Percentiles rank a stretch among this genome's conserved stretches.
phyloP scores from a whole-genome alignment of 1,284 basidiomycete genomes.

The Ustilago hordei region DNA sequence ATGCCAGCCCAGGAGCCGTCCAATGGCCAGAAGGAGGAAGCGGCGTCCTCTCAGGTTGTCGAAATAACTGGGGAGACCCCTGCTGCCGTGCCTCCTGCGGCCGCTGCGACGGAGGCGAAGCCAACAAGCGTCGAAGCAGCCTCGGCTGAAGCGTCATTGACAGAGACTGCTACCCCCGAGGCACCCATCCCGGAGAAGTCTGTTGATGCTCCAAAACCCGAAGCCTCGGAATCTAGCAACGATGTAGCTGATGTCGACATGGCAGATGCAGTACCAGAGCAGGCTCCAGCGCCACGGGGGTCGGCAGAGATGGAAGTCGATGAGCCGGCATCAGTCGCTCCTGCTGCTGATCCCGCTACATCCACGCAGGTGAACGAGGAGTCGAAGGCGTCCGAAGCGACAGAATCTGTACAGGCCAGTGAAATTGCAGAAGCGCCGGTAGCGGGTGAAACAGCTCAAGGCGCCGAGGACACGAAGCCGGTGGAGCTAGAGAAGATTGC shows the following conservation, averaged over 20 bases:
- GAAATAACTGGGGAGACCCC: background rate
- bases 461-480: background rate
- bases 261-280: conserved; percentile 21
- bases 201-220: background rate
- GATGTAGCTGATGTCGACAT: conserved; percentile 21
- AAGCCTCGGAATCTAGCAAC: background rate
- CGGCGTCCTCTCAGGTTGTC: background rate
- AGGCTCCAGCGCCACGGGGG: background rate
- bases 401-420: background rate
- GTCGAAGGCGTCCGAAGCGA: background rate
- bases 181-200: background rate
- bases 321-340: background rate
- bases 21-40: background rate
- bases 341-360: background rate
- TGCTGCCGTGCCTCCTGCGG: background rate
- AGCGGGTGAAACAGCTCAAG: background rate
- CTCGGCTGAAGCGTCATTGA: background rate
- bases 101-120: background rate
- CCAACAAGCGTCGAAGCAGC: background rate
- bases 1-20: background rate
- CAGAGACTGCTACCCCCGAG: background rate
- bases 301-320: background rate
- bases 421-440: background rate
- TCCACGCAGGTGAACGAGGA: background rate
- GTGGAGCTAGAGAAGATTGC: background rate